These are phyloP conservation scores for Cladosporium oxysporum DNA, from an alignment of 2,329 filamentous ascomycete species.

Conservation along the genomic window DNA sequence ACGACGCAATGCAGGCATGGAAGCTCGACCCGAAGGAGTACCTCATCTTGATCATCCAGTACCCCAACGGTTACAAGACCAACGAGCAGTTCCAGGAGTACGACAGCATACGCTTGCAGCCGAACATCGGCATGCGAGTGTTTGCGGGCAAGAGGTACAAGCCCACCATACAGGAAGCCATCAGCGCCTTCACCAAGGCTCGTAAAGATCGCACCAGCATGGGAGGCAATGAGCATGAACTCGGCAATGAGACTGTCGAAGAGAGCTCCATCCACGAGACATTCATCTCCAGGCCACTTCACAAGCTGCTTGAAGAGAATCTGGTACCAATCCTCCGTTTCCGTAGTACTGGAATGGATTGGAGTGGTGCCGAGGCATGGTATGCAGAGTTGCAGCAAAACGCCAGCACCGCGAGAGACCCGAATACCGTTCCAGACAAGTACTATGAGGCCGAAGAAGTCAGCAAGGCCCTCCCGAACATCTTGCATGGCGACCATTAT, in stretches of 20 bases:
- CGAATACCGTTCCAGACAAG: constrained; percentile 38
- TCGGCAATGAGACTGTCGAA: constrained; percentile 31
- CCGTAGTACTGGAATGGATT: constrained; percentile 58
- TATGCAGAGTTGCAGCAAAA: constrained; percentile 51
- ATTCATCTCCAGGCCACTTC: constrained; percentile 72
- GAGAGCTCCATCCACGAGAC: constrained; percentile 52
- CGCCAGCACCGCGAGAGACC: constrained; percentile 28
- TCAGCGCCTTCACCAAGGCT: constrained; percentile 52
- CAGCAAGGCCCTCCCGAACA: constrained; percentile 42
- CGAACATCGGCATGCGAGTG: constrained; percentile 62
- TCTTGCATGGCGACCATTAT: constrained; percentile 57
- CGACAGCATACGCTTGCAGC: constrained; percentile 38
- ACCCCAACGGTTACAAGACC: constrained; percentile 61
- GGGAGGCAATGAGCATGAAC: neutral
- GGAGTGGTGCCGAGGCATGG: constrained; percentile 67
- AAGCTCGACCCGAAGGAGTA: constrained; percentile 67
- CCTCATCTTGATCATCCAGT: constrained; percentile 70
- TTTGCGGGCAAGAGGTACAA: constrained; percentile 74
- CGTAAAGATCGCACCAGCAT: constrained; percentile 30
- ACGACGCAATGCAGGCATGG: constrained; percentile 78
- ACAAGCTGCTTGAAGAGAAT: constrained; percentile 65
- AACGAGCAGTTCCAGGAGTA: constrained; percentile 56
- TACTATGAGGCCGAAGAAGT: constrained; percentile 40
- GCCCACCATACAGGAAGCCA: constrained; percentile 60
- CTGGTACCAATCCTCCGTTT: constrained; percentile 63